Percentiles rank a stretch among this genome's conserved stretches.
These are phyloP conservation scores for Neofusicoccum cordaticola DNA, from an alignment of 2,329 filamentous ascomycete species.

Conservation along the genomic window DNA sequence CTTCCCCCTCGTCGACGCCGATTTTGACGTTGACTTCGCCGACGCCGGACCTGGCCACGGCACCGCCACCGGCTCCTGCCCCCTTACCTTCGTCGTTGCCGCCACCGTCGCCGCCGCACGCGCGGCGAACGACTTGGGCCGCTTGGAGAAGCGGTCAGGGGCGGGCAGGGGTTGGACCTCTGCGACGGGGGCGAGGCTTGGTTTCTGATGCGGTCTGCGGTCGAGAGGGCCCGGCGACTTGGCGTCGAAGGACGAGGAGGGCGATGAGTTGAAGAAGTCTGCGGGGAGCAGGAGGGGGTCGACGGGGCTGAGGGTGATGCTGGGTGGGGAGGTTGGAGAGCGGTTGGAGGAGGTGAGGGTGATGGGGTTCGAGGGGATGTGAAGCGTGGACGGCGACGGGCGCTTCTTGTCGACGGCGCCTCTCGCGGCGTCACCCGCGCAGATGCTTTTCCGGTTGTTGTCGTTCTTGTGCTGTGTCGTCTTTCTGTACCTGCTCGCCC, in stretches of 20 bases:
- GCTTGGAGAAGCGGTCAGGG: neutral
- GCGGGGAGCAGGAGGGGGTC: neutral
- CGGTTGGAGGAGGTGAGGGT: neutral
- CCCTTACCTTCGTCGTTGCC: neutral
- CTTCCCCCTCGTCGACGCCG: neutral
- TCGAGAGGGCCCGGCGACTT: neutral
- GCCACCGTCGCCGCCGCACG: neutral
- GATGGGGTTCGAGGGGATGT: neutral
- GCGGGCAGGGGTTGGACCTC: neutral
- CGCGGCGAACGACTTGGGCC: neutral
- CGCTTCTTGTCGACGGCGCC: neutral
- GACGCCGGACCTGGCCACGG: neutral
- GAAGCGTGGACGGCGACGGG: neutral
- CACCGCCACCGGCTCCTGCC: neutral
- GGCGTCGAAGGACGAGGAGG: neutral
- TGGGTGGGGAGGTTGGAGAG: neutral
- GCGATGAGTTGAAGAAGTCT: neutral
- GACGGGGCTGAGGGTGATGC: slow-evolving; percentile 3
- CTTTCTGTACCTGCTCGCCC: neutral
- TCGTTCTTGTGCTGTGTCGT: neutral
- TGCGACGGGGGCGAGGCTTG: neutral
- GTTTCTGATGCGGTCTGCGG: neutral
- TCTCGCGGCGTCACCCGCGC: neutral
- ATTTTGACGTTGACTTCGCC: neutral
- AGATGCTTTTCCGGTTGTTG: neutral